phyloP scores from a whole-genome alignment of 148 eudicot species.

The Rhododendron simsii region DNA sequence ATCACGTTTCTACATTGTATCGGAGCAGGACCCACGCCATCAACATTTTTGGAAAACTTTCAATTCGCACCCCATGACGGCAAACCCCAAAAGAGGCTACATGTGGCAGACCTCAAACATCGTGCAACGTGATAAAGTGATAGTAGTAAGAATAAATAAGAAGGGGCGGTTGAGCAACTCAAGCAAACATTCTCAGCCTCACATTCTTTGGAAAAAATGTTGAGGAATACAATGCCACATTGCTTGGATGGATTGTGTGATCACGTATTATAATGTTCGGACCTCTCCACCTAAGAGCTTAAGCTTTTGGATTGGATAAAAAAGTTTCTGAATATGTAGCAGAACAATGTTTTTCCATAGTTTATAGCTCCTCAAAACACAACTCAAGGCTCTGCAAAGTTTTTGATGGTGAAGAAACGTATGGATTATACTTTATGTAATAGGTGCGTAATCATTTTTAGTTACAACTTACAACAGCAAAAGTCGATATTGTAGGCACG shows the following conservation, averaged over 20 bases:
- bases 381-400: not conserved
- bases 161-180: too few relatives aligned
- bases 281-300: not conserved
- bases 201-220: not conserved
- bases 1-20: not conserved
- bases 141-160: too few relatives aligned
- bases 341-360: not conserved
- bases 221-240: not conserved
- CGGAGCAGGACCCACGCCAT: not conserved
- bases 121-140: too few relatives aligned
- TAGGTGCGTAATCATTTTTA: not conserved
- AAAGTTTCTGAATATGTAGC: not conserved
- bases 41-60: not conserved
- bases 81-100: not conserved
- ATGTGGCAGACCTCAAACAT: not conserved
- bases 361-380: not conserved
- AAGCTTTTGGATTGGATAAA: not conserved
- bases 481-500: not conserved
- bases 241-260: not conserved
- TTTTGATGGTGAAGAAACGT: not conserved
- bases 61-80: not conserved
- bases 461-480: not conserved
- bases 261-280: not conserved
- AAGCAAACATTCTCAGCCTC: too few relatives aligned
- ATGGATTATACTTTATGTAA: not conserved